Percentiles rank a stretch among this genome's conserved stretches.
phyloP scores from a whole-genome alignment of 495 filamentous ascomycete species.

The Rhypophila decipiens region DNA sequence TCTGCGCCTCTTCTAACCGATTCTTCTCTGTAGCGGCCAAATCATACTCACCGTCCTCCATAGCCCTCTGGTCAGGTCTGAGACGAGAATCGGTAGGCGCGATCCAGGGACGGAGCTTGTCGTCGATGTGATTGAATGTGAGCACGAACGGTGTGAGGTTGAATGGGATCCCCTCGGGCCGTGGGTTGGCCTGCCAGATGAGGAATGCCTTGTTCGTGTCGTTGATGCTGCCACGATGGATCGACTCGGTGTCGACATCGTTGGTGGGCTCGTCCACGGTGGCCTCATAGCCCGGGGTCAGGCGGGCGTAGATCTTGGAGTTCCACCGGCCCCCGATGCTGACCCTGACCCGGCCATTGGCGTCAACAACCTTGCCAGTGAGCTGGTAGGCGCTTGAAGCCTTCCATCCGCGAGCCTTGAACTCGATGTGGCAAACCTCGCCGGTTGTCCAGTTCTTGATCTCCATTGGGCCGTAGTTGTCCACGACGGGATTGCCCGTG shows the following conservation, averaged over 20 bases:
- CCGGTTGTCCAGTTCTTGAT: conserved; percentile 96
- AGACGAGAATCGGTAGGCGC: conserved; percentile 89
- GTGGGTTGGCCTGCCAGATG: conserved; percentile 81
- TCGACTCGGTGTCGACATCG: conserved; percentile 23
- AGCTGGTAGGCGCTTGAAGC: conserved; percentile 84
- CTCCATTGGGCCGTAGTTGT: conserved; percentile 97
- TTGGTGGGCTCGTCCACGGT: conserved; percentile 52
- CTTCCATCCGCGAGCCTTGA: conserved; percentile 95
- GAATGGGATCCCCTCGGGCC: conserved; percentile 84
- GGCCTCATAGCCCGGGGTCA: conserved; percentile 85
- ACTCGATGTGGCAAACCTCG: conserved; percentile 83
- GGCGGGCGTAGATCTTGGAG: conserved; percentile 89
- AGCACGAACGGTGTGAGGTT: conserved; percentile 95
- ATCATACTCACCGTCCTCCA: conserved; percentile 96
- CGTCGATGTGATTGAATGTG: conserved; percentile 83
- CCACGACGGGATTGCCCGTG: conserved; percentile 91
- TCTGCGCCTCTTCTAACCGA: conserved; percentile 88
- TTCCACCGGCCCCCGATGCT: conserved; percentile 94
- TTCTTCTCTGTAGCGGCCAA: conserved; percentile 91
- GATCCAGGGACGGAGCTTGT: conserved; percentile 61
- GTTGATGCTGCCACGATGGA: conserved; percentile 35
- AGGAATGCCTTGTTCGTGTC: conserved; percentile 69
- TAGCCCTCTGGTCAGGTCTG: conserved; percentile 92
- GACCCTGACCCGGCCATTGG: conserved; percentile 68
- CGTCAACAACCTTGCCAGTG: conserved; percentile 72